Evolutionary conservation across 768 basidiomycete genomes (phyloP), one percentile per base, ranked within the genome.

Genomic region (Lenzites betulinus): DNA sequence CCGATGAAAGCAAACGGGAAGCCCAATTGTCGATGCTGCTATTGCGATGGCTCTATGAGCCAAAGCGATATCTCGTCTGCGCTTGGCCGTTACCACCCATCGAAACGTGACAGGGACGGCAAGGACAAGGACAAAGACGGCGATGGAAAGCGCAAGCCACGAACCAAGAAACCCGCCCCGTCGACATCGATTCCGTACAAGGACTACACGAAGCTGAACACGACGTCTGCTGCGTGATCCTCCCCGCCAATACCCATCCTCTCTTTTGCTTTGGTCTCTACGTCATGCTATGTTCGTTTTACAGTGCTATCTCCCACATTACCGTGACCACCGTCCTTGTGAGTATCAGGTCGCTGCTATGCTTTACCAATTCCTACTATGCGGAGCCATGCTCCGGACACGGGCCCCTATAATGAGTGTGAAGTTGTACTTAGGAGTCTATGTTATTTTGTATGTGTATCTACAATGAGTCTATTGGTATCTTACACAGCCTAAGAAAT

Each of bases 21-120:
- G n/a, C 65, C 65, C 5, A 57, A 58, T 22, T 71, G 70, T 56
- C 26, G 54, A n/a, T 71, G 70, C 55, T 49, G 50, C 30, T 71
- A 71, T 35, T 71, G 70, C 46, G 62, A 68, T 51, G 47, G 56
- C 0, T 30, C 60, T 6, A 42, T 53, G 1, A 44, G 60, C 4
- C 70, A 71, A 54, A 54, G 50, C 15, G 64, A 71, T n/a, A 68
- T 69, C 36, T 67, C 63, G 18, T 36, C 30, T 2, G 50, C 47
- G 15, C 47, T 66, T n/a, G 55, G 59, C 7, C 9, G 36, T 9
- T 57, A 57, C n/a, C 46, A 55, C 20, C 59, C 54, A 1, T 30
- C 38, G 12, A 47, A 47, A 15, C 56, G 56, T 6, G 56, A 58
- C 30, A 53, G 51, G 42, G 54, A 58, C 25, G n/a, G 49, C 22